phyloP scores from a whole-genome alignment of 1,284 basidiomycete species.

The Tilletia walkeri region DNA sequence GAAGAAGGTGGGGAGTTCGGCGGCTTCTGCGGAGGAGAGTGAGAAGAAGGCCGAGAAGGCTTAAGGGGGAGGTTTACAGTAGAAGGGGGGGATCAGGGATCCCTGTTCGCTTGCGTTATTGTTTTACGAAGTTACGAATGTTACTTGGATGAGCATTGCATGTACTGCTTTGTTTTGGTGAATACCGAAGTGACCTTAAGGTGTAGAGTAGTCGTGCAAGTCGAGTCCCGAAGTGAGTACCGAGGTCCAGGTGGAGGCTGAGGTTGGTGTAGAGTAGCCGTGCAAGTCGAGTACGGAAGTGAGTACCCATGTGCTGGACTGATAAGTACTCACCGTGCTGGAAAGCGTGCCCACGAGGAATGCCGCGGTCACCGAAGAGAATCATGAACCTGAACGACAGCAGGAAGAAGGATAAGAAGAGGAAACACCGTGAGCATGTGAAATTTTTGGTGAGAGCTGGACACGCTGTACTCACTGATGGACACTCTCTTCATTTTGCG shows the following conservation, averaged over 20 bases:
- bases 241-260: too few relatives aligned
- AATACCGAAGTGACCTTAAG: too few relatives aligned
- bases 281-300: too few relatives aligned
- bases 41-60: not conserved
- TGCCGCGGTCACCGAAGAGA: conserved; percentile 82
- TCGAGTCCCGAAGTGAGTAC: too few relatives aligned
- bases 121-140: too few relatives aligned
- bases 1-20: not conserved
- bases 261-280: too few relatives aligned
- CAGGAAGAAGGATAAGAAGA: not conserved
- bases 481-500: conserved; percentile 85
- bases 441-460: not conserved
- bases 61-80: not conserved
- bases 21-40: not conserved
- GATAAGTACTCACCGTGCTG: conserved; percentile 62
- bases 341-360: conserved; percentile 70
- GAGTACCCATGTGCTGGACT: too few relatives aligned
- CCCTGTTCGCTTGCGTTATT: too few relatives aligned
- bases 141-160: too few relatives aligned
- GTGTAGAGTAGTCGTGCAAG: too few relatives aligned
- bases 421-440: not conserved
- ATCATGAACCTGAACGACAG: conserved; percentile 73
- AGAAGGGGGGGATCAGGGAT: too few relatives aligned
- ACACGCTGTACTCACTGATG: conserved; percentile 63
- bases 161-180: too few relatives aligned